Evolutionary conservation across 371 early-diverging fungal species (phyloP), one percentile per base, ranked within the genome.

Genomic region (Massospora cicadina): DNA sequence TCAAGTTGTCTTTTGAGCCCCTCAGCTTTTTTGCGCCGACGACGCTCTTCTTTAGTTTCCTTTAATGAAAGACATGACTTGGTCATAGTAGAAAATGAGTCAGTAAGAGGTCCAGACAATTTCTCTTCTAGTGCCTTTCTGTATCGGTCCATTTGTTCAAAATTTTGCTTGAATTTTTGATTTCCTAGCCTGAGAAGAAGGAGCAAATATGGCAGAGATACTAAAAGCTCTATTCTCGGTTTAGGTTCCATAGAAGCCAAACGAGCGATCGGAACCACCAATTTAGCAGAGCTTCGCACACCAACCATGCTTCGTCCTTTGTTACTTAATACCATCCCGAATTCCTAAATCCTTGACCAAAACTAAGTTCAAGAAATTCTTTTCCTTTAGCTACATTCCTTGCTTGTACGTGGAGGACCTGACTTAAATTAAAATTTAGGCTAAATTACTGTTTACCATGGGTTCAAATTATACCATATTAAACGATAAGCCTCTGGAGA

Each of bases 321-420:
- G 12, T 72, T 70, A 0, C 81, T 81, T 32, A 80, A 76, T 30
- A 80, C 74, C 54, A 83, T 77, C 30, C 84, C 84, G 80, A 80
- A 55, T 83, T 82, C 58, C 81, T 79, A 59, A 78, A 83, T 1
- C 84, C 84, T 23, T 75, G 74, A 68, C 75, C 76, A 63, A 76
- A 68, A 0, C 81, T 79, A 13, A 74, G 67, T 33, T 72, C 72
- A n/a, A 80, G 66, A 31, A 83, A 70, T 29, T 74, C 72, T 71
- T 79, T 78, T 28, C 77, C 81, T 17, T 77, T 75, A 43, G 71
- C 70, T 26, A 73, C 71, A n/a, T 74, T 75, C 5, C 78, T 70
- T 23, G 82, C 74, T 67, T 83, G 81, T 33, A 82, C 76, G 65
- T 83, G 84, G 17, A 83, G 66, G 54, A 82, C 79, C 83, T 83